Percentiles rank a stretch among this genome's conserved stretches.
phyloP scores from a whole-genome alignment of 306 rosid species.

The Canavalia ensiformis region DNA sequence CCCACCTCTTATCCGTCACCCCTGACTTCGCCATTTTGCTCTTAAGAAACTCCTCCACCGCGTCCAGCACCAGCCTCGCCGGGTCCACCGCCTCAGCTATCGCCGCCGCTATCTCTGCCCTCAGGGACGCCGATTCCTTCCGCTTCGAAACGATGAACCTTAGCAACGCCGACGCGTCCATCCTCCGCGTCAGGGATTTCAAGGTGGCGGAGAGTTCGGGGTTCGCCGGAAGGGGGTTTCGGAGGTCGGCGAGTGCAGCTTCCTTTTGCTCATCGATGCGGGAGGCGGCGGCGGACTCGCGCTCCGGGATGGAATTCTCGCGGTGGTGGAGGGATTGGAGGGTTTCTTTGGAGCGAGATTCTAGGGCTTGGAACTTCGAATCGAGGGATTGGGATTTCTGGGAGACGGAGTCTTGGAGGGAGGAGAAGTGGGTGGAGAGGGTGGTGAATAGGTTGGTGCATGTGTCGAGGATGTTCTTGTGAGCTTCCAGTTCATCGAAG shows the following conservation, averaged over 20 bases:
- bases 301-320: constrained; percentile 67
- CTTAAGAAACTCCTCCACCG: constrained; percentile 66
- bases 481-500: constrained; percentile 70
- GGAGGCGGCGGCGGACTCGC: constrained; percentile 65
- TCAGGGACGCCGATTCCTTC: constrained; percentile 70
- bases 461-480: constrained; percentile 57
- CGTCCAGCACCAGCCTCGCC: constrained; percentile 67
- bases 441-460: constrained; percentile 68
- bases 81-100: constrained; percentile 82
- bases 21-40: constrained; percentile 65
- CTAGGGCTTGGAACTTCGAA: constrained; percentile 60
- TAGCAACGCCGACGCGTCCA: constrained; percentile 69
- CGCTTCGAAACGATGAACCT: constrained; percentile 71
- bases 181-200: constrained; percentile 66
- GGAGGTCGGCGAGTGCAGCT: constrained; percentile 66
- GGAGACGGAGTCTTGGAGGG: constrained; percentile 64
- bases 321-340: constrained; percentile 59
- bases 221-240: constrained; percentile 2
- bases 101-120: constrained; percentile 67
- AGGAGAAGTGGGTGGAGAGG: constrained; percentile 60
- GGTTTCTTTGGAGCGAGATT: constrained; percentile 58
- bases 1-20: constrained; percentile 87
- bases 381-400: constrained; percentile 69
- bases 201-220: constrained; percentile 59
- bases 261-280: constrained; percentile 63